A percentile compares a stretch with the other conserved stretches of the same genome.
These are phyloP conservation scores for Aphanomyces astaci DNA, from an alignment of 352 stramenopile genomes.

Conservation along the genomic window DNA sequence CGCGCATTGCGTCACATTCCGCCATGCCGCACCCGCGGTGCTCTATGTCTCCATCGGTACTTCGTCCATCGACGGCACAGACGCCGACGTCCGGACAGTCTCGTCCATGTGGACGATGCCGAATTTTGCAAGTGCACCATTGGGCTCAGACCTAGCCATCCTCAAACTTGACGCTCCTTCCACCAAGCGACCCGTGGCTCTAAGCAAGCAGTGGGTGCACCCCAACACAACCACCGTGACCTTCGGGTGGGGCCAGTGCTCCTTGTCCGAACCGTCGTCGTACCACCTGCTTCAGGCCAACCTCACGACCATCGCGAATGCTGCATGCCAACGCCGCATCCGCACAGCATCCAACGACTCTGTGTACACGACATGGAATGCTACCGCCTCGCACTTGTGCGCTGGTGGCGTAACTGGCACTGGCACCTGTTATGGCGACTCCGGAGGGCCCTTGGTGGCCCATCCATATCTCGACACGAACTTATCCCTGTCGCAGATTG, in stretches of 20 bases:
- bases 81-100: conserved; percentile 36
- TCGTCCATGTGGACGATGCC: conserved; percentile 37
- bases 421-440: not conserved
- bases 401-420: not conserved
- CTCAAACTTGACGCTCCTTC: conserved; percentile 38
- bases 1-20: conserved; percentile 39
- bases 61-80: conserved; percentile 37
- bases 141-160: conserved; percentile 52
- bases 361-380: not conserved
- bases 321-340: not conserved
- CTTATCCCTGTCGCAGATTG: too few relatives aligned
- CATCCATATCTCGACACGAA: too few relatives aligned
- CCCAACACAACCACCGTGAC: conserved; percentile 41
- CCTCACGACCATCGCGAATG: not conserved
- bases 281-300: not conserved
- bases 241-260: not conserved
- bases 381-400: not conserved
- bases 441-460: not conserved
- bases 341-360: not conserved
- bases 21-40: conserved; percentile 16
- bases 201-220: conserved; percentile 23
- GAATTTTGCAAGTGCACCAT: conserved; percentile 31
- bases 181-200: conserved; percentile 32
- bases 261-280: not conserved
- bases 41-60: conserved; percentile 44